A percentile compares a stretch with the other conserved stretches of the same genome.
Evolutionary conservation across 2,329 filamentous ascomycete species (phyloP).

Genomic region (Fusarium luffae): DNA sequence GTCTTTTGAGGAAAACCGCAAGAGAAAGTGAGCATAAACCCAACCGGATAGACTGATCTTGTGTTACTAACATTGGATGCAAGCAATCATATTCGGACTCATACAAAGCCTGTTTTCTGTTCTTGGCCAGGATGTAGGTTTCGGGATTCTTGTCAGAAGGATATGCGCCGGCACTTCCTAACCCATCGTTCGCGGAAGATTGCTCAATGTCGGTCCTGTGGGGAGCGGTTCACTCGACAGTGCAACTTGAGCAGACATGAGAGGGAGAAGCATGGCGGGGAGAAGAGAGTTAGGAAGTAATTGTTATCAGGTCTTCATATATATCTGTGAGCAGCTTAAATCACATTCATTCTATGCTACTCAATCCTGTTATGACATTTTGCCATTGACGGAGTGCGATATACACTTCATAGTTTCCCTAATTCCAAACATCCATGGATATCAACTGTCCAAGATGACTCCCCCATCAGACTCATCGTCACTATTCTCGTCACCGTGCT

Average conservation of each 20-base stretch:
- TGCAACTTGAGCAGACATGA: conserved; percentile 24
- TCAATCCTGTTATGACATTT: neutral
- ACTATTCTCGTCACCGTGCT: conserved; percentile 1
- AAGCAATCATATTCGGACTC: conserved; percentile 40
- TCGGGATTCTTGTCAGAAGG: conserved; percentile 19
- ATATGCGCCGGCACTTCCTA: conserved; percentile 29
- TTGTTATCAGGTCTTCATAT: neutral
- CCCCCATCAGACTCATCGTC: conserved; percentile 29
- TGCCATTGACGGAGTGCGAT: neutral
- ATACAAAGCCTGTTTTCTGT: conserved; percentile 36
- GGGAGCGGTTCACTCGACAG: conserved; percentile 8
- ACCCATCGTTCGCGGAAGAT: conserved; percentile 19
- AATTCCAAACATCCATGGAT: neutral
- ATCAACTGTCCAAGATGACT: neutral
- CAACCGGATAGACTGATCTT: no score
- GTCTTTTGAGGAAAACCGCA: conserved; percentile 10
- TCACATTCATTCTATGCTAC: neutral
- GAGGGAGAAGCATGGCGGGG: conserved; percentile 16
- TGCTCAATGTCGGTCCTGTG: conserved; percentile 10
- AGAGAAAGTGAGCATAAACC: conserved; percentile 25
- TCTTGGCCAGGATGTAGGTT: conserved; percentile 7
- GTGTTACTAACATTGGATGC: neutral
- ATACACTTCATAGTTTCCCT: neutral
- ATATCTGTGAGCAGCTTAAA: neutral
- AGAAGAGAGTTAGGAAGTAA: conserved; percentile 10